Evolutionary conservation across 164 flowering plant species (phyloP).

Genomic region (Nymphaea thermarum): DNA sequence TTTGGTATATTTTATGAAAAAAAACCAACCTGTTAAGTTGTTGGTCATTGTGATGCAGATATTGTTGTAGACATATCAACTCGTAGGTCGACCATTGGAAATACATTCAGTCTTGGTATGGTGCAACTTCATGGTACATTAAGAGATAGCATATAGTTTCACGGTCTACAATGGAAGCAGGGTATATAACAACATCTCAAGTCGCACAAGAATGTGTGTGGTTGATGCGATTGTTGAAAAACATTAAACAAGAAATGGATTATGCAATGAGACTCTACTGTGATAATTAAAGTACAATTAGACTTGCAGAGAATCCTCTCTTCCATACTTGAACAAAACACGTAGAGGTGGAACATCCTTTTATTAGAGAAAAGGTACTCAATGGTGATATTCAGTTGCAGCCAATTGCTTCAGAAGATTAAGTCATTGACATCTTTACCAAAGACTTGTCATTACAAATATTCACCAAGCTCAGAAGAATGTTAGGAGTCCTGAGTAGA

Average conservation of each 20-base stretch:
- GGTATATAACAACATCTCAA: constrained; percentile 2
- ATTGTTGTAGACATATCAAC: background rate
- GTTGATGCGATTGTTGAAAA: constrained; percentile 1
- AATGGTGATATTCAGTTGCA: background rate
- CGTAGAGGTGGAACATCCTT: background rate
- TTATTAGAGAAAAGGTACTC: background rate
- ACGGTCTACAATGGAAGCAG: constrained; percentile 3
- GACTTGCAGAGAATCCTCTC: background rate
- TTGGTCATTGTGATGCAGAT: too few species aligned
- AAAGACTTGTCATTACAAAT: background rate
- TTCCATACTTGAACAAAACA: background rate
- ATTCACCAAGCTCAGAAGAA: background rate
- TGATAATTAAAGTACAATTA: background rate
- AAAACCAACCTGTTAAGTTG: background rate
- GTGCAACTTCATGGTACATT: constrained; percentile 6
- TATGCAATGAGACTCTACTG: constrained; percentile 1
- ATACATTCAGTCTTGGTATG: constrained; percentile 7
- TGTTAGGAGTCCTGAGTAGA: background rate
- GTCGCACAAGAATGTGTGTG: constrained; percentile 8
- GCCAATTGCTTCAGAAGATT: background rate
- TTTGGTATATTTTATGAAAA: constrained; percentile 3
- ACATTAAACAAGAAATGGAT: background rate
- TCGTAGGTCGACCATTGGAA: constrained; percentile 3
- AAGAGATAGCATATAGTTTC: constrained; percentile 8
- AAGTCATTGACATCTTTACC: background rate